Evolutionary conservation across 1,284 basidiomycete genomes (phyloP), one percentile per base, ranked within the genome.

Genomic region (Microbotryum scabiosae): DNA sequence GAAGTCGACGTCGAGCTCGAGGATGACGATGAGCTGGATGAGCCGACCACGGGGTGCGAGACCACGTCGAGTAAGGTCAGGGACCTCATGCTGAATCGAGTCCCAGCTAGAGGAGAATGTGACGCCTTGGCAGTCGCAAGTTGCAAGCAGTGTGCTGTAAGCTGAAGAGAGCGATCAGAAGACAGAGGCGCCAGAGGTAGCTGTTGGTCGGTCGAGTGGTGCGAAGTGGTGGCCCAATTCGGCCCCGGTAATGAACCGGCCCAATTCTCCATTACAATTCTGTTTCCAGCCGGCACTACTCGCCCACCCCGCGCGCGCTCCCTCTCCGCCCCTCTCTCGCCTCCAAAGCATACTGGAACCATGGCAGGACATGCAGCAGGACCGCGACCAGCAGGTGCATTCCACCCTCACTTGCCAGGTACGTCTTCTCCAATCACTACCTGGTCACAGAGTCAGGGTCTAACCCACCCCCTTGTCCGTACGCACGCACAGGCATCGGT

Each of bases 401-500:
- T 68, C 60, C 58, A 68, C 56, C 66, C 66, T 6, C 53, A 57
- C 46, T 28, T 68, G 8, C 66, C 66, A 18, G 66, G 66, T 67
- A 7, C 14, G 59, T 23, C 5, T 6, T 6, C 21, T 12, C n/a
- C 18, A n/a, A 7, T 23, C 4, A 36, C 30, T 3, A 26, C 12
- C 43, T 10, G 7, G 3, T 18, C 9, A 57, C 9, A 12, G 16
- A 45, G n/a, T 18, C 25, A 25, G 25, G 30, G 51, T 25, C 14
- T n/a, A n/a, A 41, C 5, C 16, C 14, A 16, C 36, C 12, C 36
- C 36, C 16, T 25, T 41, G 41, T 23, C n/a, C 36, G 26, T 6
- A 1, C 45, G 9, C 4, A 16, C 54, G 4, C 10, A 18, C 89
- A 47, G 84, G 86, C 25, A 79, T 84, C 71, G 82, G 81, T 72